These are phyloP conservation scores for Salix viminalis DNA, from an alignment of 345 rosid species.

Conservation along the genomic window DNA sequence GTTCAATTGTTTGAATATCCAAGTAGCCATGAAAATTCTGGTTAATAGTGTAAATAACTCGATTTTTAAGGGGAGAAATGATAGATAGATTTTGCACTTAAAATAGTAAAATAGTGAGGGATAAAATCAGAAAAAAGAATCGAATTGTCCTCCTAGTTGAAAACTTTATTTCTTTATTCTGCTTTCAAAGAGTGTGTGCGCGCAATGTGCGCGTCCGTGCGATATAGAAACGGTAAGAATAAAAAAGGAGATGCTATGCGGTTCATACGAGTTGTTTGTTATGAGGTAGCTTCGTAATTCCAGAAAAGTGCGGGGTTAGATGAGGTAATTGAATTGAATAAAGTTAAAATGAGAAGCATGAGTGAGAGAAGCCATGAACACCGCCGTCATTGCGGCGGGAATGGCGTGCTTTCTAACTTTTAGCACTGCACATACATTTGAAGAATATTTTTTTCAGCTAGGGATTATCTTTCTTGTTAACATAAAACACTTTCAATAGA, in stretches of 20 bases:
- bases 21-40: not conserved
- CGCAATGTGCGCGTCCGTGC: constrained; percentile 49
- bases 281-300: constrained; percentile 42
- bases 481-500: too few relatives aligned
- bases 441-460: not conserved
- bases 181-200: not conserved
- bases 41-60: not conserved
- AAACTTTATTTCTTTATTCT: not conserved
- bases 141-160: not conserved
- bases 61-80: not conserved
- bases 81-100: not conserved
- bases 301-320: constrained; percentile 9
- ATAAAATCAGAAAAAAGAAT: constrained; percentile 11
- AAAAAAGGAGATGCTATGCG: not conserved
- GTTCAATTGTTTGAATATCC: constrained; percentile 21
- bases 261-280: constrained; percentile 32
- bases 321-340: constrained; percentile 14
- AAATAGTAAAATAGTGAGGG: not conserved
- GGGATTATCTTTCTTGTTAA: not conserved
- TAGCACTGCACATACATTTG: not conserved
- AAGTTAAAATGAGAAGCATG: not conserved
- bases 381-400: constrained; percentile 85
- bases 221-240: constrained; percentile 16
- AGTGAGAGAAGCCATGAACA: constrained; percentile 23
- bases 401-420: constrained; percentile 55